Percentiles rank a stretch among this genome's conserved stretches.
Conservation (phyloP, 2,329 filamentous ascomycete species). For the Penicillium occitanis region DNA sequence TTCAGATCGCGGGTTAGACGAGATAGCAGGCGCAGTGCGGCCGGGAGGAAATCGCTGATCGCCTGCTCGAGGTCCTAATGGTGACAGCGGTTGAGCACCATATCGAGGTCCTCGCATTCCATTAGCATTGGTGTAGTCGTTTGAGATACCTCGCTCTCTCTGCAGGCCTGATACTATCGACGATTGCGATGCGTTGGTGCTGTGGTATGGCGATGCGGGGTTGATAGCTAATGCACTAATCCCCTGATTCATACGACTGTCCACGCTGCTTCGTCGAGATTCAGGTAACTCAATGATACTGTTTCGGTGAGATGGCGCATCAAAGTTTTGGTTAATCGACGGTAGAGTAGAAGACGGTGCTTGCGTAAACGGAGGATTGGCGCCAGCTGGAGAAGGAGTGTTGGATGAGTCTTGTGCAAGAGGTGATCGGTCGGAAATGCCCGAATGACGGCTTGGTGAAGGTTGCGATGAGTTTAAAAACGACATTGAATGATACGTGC, state of each 20-base stretch:
- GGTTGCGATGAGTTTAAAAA: constrained; percentile 48
- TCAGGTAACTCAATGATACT: constrained; percentile 46
- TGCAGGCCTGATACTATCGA: constrained; percentile 47
- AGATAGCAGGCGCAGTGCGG: constrained; percentile 51
- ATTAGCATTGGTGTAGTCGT: constrained; percentile 37
- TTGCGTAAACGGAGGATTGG: constrained; percentile 37
- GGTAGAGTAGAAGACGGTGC: constrained; percentile 51
- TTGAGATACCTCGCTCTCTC: constrained; percentile 44
- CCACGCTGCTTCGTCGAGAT: constrained; percentile 51
- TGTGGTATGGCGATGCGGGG: constrained; percentile 49
- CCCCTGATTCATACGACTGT: constrained; percentile 52
- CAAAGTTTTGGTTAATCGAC: constrained; percentile 60
- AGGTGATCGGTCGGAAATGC: constrained; percentile 41
- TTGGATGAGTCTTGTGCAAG: constrained; percentile 43
- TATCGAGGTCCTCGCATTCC: constrained; percentile 43
- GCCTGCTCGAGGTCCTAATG: constrained; percentile 39
- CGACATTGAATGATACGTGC: constrained; percentile 45
- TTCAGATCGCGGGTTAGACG: constrained; percentile 50
- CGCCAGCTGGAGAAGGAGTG: constrained; percentile 38
- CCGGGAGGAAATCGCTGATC: constrained; percentile 48
- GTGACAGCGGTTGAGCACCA: constrained; percentile 44
- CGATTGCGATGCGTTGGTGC: constrained; percentile 48
- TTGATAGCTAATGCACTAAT: constrained; percentile 51
- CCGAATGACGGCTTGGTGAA: constrained; percentile 44
- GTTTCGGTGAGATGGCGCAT: constrained; percentile 48